Evolutionary conservation across 202 grass and related monocot genomes (phyloP), one percentile per base, ranked within the genome.

Genomic region (Dendrocalamus latiflorus): DNA sequence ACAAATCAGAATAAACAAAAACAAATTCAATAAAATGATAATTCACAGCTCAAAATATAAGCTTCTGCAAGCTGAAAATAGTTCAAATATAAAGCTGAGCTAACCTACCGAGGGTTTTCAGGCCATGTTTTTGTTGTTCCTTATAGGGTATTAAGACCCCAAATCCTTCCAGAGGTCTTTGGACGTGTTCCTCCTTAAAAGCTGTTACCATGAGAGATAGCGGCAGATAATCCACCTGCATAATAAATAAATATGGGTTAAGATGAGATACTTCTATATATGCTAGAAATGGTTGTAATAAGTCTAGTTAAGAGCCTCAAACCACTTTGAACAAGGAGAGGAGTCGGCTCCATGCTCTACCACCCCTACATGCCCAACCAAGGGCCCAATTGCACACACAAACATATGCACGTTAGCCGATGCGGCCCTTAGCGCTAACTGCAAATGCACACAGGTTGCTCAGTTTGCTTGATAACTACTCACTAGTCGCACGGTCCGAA

Each of bases 81-180:
- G 53, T 48, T 25, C 56, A 49, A 66, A n/a, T n/a, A 51, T 76
- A 74, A 86, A 82, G 61, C 53, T 79, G 53, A 79, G 79, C 49
- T 58, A 54, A 73, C 89, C 81, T 81, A 98, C 96, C 96, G 81
- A 98, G 74, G 9, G 91, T 93, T 84, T 93, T 95, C 14, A 98
- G 80, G 59, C 91, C 96, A 93, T 95, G 85, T 59, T 95, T 93
- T 77, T 91, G 81, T 58, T 98, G 96, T 86, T 98, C 96, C 79
- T 90, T 98, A 33, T 89, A 98, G 57, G 96, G 95, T 65, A n/a
- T n/a, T n/a, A n/a, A n/a, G n/a, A n/a, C n/a, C n/a, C n/a, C n/a
- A n/a, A n/a, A n/a, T n/a, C n/a, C 96, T 81, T 98, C 93, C 76
- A 95, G 57, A 72, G 93, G 96, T 85, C 72, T 91, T 84, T 89